Evolutionary conservation across 2,329 filamentous ascomycete species (phyloP).

Genomic region (Blumeria hordei): DNA sequence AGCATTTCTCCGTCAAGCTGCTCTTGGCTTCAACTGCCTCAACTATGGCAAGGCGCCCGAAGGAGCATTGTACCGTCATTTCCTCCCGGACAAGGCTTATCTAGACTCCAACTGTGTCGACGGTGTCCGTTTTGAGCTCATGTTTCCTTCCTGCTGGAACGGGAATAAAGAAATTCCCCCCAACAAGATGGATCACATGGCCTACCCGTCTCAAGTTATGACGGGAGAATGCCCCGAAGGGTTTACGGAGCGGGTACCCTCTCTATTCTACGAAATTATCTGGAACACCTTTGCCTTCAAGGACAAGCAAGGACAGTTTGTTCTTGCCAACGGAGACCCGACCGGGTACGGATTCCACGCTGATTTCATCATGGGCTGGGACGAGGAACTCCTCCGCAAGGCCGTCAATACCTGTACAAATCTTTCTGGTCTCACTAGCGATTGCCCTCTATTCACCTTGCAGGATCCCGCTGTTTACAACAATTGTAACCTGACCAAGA

Average conservation of each 20-base stretch:
- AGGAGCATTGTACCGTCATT: constrained; percentile 56
- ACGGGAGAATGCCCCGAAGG: constrained; percentile 49
- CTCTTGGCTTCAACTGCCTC: constrained; percentile 85
- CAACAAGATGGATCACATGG: constrained; percentile 41
- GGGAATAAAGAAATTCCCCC: constrained; percentile 31
- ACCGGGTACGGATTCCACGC: constrained; percentile 56
- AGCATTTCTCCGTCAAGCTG: constrained; percentile 48
- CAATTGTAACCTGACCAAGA: constrained; percentile 40
- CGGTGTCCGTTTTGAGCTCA: constrained; percentile 60
- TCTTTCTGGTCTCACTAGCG: constrained; percentile 38
- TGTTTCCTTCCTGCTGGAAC: constrained; percentile 83
- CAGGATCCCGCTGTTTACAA: constrained; percentile 29
- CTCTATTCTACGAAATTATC: constrained; percentile 69
- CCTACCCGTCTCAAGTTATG: constrained; percentile 56
- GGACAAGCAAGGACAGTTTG: constrained; percentile 40
- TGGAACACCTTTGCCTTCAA: constrained; percentile 47
- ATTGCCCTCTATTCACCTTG: constrained; percentile 54
- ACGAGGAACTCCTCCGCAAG: constrained; percentile 38
- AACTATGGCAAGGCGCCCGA: constrained; percentile 36
- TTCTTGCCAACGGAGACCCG: constrained; percentile 55
- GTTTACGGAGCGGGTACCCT: constrained; percentile 43
- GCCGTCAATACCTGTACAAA: constrained; percentile 59
- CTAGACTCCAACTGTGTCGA: constrained; percentile 63
- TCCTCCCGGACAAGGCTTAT: constrained; percentile 53
- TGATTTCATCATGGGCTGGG: constrained; percentile 65